Base-by-base conservation (phyloP, 2,329 filamentous ascomycete genomes). In the Penicillium sp. region DNA sequence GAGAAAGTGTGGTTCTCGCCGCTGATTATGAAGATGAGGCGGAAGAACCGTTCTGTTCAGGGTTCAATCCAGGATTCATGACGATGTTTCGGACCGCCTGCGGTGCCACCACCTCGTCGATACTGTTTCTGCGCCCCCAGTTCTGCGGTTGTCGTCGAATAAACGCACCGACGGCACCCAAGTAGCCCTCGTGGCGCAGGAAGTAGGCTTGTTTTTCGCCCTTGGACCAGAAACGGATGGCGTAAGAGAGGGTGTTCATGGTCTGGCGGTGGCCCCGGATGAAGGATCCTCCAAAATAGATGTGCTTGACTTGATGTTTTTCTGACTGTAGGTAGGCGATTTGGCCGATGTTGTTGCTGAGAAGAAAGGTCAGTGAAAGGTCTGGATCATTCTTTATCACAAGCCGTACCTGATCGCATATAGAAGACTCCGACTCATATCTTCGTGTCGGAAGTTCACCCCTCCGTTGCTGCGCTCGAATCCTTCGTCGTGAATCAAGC, bases 251-350 rank as follows among this genome's bases (percentile, higher is more conserved):
- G 0, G 95, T 98, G 77, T 98, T 96, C 87, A 99, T 99, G 13
- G 95, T 99, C 79, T 98, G 95, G 16, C 91, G 88, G 76, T 99
- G 95, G 43, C 95, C 95, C 45, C 95, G 89, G 73, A 99, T 98
- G 75, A 98, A 99, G 6, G 91, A 95, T 26, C 95, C 95, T 25
- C 95, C 95, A 77, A 99, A 99, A 81, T 99, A 99, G 63, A 99
- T 98, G 72, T 94, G 88, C 65, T 91, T 90, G 28, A 98, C 83
- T 49, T 89, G 86, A 79, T 99, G 94, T 73, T 97, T 95, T 75
- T 97, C 93, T 6, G 92, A 95, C 75, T 98, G 95, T n/a, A 99
- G 83, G 76, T 95, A 97, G 46, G 95, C 93, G 70, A 99, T 96
- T 80, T 99, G 95, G 16, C 95, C 95, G 65, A 98, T 97, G 78